Evolutionary conservation across 352 stramenopile genomes (phyloP).

Genomic region (Pythium graminicola): DNA sequence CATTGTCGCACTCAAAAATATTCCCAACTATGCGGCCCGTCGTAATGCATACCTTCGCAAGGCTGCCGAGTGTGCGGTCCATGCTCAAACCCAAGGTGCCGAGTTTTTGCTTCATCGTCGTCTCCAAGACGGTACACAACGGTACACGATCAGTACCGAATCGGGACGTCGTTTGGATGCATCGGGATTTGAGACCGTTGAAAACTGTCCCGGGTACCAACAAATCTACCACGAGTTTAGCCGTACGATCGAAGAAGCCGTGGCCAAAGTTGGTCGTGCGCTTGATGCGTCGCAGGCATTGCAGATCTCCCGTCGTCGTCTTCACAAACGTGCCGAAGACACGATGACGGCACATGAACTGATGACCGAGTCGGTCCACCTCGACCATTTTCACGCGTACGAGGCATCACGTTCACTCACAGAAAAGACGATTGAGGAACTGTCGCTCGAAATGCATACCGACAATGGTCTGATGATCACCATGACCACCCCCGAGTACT

Average conservation of each 20-base stretch:
- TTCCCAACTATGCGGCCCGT: slow-evolving; percentile 45
- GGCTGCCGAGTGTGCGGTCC: slow-evolving; percentile 49
- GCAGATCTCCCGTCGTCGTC: slow-evolving; percentile 26
- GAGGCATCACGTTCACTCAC: slow-evolving; percentile 26
- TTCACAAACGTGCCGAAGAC: background rate
- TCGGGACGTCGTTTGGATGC: slow-evolving; percentile 38
- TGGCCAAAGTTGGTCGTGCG: slow-evolving; percentile 46
- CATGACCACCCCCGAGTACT: slow-evolving; percentile 69
- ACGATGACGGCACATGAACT: slow-evolving; percentile 50
- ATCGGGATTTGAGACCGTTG: slow-evolving; percentile 33
- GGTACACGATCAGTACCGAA: slow-evolving; percentile 69
- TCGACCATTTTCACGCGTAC: slow-evolving; percentile 82
- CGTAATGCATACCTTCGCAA: slow-evolving; percentile 50
- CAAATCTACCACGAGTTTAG: slow-evolving; percentile 53
- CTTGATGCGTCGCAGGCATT: slow-evolving; percentile 52
- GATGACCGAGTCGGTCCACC: slow-evolving; percentile 58
- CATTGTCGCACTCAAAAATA: slow-evolving; percentile 71
- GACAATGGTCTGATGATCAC: slow-evolving; percentile 72
- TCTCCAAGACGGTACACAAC: slow-evolving; percentile 61
- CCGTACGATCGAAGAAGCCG: slow-evolving; percentile 40
- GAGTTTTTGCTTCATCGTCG: slow-evolving; percentile 64
- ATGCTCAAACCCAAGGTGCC: slow-evolving; percentile 36
- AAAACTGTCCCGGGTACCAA: slow-evolving; percentile 49
- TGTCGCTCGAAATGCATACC: slow-evolving; percentile 70
- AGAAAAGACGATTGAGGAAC: slow-evolving; percentile 21